Conservation (phyloP, 768 basidiomycete species). For the Tremella fuciformis region DNA sequence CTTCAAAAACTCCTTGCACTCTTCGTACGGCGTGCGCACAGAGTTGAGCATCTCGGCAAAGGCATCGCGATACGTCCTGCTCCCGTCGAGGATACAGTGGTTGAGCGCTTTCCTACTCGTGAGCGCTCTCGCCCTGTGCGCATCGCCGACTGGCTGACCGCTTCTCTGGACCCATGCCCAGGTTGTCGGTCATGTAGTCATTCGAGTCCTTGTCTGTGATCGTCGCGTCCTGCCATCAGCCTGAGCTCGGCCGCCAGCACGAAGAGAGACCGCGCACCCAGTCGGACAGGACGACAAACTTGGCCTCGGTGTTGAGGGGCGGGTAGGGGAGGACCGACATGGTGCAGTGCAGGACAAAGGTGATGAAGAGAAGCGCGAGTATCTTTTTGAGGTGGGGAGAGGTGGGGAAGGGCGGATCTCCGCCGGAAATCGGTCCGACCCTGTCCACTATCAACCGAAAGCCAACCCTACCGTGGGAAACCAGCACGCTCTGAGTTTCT, state of each 20-base stretch:
- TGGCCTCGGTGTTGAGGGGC: slow-evolving; percentile 71
- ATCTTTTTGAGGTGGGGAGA: not conserved
- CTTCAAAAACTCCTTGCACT: slow-evolving; percentile 72
- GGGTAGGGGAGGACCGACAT: slow-evolving; percentile 67
- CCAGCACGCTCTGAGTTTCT: not conserved
- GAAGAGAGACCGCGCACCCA: slow-evolving; percentile 61
- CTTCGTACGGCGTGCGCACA: slow-evolving; percentile 72
- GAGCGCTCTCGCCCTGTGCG: not conserved
- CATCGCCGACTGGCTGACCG: slow-evolving; percentile 51
- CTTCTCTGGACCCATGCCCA: slow-evolving; percentile 75
- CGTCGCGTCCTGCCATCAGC: slow-evolving; percentile 57
- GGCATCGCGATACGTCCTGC: slow-evolving; percentile 74
- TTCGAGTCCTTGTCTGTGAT: slow-evolving; percentile 92
- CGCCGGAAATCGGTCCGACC: not conserved
- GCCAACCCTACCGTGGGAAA: slow-evolving; percentile 10
- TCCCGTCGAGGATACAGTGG: slow-evolving; percentile 66
- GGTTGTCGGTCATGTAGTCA: slow-evolving; percentile 87
- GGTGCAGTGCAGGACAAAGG: slow-evolving; percentile 4
- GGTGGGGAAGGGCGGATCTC: not conserved
- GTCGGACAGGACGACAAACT: slow-evolving; percentile 82
- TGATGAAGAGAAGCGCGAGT: not conserved
- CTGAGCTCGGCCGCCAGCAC: not conserved
- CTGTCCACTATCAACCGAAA: not conserved
- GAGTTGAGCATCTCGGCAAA: slow-evolving; percentile 84
- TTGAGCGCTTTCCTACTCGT: slow-evolving; percentile 61